Evolutionary conservation across 805 yeast species (phyloP).

Genomic region (Pichia deserticola): DNA sequence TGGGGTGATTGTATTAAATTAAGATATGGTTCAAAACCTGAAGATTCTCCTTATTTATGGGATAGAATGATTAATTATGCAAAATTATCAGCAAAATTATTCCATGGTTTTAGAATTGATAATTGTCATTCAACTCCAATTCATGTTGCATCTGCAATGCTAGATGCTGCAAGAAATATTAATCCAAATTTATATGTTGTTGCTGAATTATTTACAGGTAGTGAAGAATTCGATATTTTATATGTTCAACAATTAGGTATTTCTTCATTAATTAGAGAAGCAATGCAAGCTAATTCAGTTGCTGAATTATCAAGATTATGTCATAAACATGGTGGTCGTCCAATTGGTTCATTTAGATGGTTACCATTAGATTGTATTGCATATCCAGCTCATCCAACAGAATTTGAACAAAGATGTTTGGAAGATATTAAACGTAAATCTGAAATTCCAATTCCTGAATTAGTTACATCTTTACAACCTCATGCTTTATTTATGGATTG

Average conservation of each 20-base stretch:
- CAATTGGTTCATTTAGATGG: slow-evolving; percentile 86
- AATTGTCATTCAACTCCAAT: slow-evolving; percentile 95
- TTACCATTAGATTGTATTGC: slow-evolving; percentile 69
- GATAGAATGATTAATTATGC: slow-evolving; percentile 76
- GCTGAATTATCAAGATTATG: slow-evolving; percentile 79
- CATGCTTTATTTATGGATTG: slow-evolving; percentile 97
- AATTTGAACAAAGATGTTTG: slow-evolving; percentile 11
- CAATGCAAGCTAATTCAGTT: slow-evolving; percentile 93
- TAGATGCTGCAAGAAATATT: slow-evolving; percentile 79
- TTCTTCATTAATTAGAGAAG: slow-evolving; percentile 85
- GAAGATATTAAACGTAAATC: slow-evolving; percentile 37
- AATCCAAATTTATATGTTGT: slow-evolving; percentile 87
- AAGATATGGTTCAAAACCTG: slow-evolving; percentile 69
- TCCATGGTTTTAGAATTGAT: slow-evolving; percentile 87
- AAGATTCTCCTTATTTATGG: slow-evolving; percentile 90
- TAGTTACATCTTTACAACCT: slow-evolving; percentile 63
- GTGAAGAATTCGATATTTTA: slow-evolving; percentile 81
- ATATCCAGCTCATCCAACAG: slow-evolving; percentile 48
- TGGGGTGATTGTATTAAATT: slow-evolving; percentile 98
- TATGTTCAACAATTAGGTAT: slow-evolving; percentile 89
- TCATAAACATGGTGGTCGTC: slow-evolving; percentile 91
- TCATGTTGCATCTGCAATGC: slow-evolving; percentile 83
- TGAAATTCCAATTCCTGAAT: slow-evolving; percentile 61
- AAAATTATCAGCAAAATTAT: slow-evolving; percentile 59
- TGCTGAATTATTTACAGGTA: slow-evolving; percentile 91